phyloP scores from a whole-genome alignment of 2,329 filamentous ascomycete species.

The Tolypocladium sp. region DNA sequence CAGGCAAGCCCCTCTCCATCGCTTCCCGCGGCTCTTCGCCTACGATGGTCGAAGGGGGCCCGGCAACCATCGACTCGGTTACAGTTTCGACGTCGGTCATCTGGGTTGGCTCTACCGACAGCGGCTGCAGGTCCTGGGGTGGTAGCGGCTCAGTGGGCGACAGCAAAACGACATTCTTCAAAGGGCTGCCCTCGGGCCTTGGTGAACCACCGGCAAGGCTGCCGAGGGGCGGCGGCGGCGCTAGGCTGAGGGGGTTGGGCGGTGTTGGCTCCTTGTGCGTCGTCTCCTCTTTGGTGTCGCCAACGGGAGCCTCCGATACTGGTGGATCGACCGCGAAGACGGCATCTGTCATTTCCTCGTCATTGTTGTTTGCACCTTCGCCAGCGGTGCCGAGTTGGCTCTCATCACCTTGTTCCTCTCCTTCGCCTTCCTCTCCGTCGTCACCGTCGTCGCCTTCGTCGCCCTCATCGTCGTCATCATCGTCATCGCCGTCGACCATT shows the following conservation, averaged over 20 bases:
- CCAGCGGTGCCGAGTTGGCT: conserved; percentile 18
- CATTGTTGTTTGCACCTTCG: conserved; percentile 16
- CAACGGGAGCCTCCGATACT: conserved; percentile 8
- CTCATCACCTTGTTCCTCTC: conserved; percentile 36
- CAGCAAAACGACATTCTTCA: conserved; percentile 41
- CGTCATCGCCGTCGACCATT: conserved; percentile 41
- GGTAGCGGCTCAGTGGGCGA: conserved; percentile 31
- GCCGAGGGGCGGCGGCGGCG: conserved; percentile 20
- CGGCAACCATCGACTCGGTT: conserved; percentile 15
- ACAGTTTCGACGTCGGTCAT: conserved; percentile 4
- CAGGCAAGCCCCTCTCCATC: conserved; percentile 16
- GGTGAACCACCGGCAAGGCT: conserved; percentile 18
- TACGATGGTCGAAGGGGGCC: conserved; percentile 21
- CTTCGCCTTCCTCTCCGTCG: conserved; percentile 37
- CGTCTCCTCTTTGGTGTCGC: conserved; percentile 18
- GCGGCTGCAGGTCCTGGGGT: conserved; percentile 4
- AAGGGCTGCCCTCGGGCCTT: conserved; percentile 38
- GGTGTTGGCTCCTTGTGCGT: conserved; percentile 12
- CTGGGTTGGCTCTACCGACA: not conserved
- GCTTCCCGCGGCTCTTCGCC: conserved; percentile 18
- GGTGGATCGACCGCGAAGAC: conserved; percentile 16
- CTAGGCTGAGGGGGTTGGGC: conserved; percentile 20
- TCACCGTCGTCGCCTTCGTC: conserved; percentile 38
- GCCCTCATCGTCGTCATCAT: conserved; percentile 37
- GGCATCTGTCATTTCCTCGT: conserved; percentile 27